Evolutionary conservation across 1,284 basidiomycete species (phyloP).

Genomic region (Microbotryum violaceum): DNA sequence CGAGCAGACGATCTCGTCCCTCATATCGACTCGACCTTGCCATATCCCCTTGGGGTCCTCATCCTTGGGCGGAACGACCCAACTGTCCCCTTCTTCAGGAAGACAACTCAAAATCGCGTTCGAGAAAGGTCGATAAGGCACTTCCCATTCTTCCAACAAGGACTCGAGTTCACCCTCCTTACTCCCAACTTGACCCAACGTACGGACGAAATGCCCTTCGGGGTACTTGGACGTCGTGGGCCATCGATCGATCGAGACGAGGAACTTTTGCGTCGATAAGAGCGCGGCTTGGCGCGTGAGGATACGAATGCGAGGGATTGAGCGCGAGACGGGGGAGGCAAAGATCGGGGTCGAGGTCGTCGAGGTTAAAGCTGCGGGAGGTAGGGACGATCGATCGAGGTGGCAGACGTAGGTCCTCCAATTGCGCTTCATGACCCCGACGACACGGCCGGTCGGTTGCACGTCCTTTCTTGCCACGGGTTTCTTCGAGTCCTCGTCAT

Average conservation of each 20-base stretch:
- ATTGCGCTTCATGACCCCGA: constrained; percentile 88
- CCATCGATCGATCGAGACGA: constrained; percentile 93
- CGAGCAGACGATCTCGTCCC: constrained; percentile 82
- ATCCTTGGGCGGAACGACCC: constrained; percentile 82
- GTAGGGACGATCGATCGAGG: constrained; percentile 80
- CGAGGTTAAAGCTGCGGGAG: constrained; percentile 67
- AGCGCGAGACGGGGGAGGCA: constrained; percentile 84
- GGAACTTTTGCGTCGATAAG: constrained; percentile 86
- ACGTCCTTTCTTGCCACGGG: constrained; percentile 38
- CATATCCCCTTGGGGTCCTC: constrained; percentile 51
- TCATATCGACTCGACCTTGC: constrained; percentile 80
- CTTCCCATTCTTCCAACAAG: constrained; percentile 87
- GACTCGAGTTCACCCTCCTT: constrained; percentile 97
- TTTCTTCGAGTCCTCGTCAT: constrained; percentile 1
- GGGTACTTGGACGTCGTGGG: constrained; percentile 79
- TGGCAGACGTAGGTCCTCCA: constrained; percentile 93
- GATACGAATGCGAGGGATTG: constrained; percentile 87
- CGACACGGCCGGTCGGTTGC: constrained; percentile 84
- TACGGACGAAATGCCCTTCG: constrained; percentile 93
- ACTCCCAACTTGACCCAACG: constrained; percentile 81
- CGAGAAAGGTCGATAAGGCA: constrained; percentile 93
- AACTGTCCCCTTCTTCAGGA: constrained; percentile 79
- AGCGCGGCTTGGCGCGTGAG: constrained; percentile 87
- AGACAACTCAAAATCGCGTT: constrained; percentile 88
- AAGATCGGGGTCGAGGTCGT: constrained; percentile 55